Evolutionary conservation across 441 rosid species (phyloP).

Genomic region (Jatropha podagrica): DNA sequence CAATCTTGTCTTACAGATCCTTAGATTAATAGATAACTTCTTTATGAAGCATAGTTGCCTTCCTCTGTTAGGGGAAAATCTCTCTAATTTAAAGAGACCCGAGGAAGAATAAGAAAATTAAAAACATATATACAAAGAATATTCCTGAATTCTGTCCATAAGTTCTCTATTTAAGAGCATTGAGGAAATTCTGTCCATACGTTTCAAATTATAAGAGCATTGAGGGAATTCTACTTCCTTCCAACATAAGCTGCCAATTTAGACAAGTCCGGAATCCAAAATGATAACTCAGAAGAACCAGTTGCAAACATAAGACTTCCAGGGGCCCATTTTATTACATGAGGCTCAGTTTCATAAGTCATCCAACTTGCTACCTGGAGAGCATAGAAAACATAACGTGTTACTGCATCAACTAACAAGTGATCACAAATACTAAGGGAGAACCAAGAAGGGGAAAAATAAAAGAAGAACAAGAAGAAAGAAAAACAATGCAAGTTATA

Average conservation of each 20-base stretch:
- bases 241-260: slow-evolving; percentile 84
- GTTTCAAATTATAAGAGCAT: not conserved
- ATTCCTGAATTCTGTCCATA: too few relatives aligned
- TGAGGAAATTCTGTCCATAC: slow-evolving; percentile 18
- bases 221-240: slow-evolving; percentile 53
- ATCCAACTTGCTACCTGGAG: slow-evolving; percentile 85
- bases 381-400: slow-evolving; percentile 3
- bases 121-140: not conserved
- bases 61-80: too few relatives aligned
- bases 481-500: too few relatives aligned
- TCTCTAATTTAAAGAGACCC: not conserved
- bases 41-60: not conserved
- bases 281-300: slow-evolving; percentile 80
- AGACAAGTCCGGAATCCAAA: slow-evolving; percentile 89
- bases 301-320: slow-evolving; percentile 94
- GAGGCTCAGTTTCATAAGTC: slow-evolving; percentile 72
- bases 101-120: not conserved
- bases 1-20: not conserved
- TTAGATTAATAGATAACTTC: not conserved
- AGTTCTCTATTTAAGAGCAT: not conserved
- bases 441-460: not conserved
- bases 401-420: not conserved
- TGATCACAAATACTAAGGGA: not conserved
- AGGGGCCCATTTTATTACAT: slow-evolving; percentile 89
- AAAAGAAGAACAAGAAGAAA: not conserved